A percentile compares a stretch with the other conserved stretches of the same genome.
These are phyloP conservation scores for Colletotrichum agaves DNA, from an alignment of 2,329 filamentous ascomycete genomes.

Conservation along the genomic window DNA sequence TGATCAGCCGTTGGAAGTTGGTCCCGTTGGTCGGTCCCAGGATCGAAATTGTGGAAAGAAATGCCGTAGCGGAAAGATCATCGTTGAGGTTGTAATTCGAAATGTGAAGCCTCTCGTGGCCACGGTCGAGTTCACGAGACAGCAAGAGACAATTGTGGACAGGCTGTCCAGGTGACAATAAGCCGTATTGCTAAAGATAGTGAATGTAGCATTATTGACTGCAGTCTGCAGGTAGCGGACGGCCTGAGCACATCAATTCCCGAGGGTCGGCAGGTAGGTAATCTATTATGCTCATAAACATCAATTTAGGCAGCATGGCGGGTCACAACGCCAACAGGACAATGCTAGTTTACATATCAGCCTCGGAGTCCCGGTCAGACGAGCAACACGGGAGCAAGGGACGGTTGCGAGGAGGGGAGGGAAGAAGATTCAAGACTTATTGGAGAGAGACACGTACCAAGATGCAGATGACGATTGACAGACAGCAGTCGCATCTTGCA, in stretches of 20 bases:
- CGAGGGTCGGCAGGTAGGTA: slow-evolving; percentile 10
- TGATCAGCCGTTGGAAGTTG: neutral
- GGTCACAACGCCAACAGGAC: slow-evolving; percentile 2
- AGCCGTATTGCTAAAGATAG: neutral
- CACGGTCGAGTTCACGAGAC: neutral
- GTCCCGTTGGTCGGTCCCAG: neutral
- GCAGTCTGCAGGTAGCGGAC: slow-evolving; percentile 5
- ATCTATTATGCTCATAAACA: slow-evolving; percentile 12
- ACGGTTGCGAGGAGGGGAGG: neutral
- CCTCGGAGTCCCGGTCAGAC: neutral
- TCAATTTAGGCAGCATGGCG: slow-evolving; percentile 10
- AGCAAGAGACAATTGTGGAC: neutral
- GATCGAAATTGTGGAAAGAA: neutral
- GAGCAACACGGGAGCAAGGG: neutral
- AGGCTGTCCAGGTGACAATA: neutral
- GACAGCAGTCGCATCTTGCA: neutral
- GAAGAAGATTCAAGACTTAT: neutral
- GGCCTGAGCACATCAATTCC: slow-evolving; percentile 21
- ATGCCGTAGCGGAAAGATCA: neutral
- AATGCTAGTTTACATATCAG: neutral
- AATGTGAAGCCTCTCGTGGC: neutral
- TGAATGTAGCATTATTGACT: slow-evolving; percentile 14
- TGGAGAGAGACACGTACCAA: neutral
- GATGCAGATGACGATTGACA: neutral
- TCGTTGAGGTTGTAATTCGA: neutral